Percentiles rank a stretch among this genome's conserved stretches.
These are phyloP conservation scores for Salix brachista DNA, from an alignment of 345 rosid species.

Conservation along the genomic window DNA sequence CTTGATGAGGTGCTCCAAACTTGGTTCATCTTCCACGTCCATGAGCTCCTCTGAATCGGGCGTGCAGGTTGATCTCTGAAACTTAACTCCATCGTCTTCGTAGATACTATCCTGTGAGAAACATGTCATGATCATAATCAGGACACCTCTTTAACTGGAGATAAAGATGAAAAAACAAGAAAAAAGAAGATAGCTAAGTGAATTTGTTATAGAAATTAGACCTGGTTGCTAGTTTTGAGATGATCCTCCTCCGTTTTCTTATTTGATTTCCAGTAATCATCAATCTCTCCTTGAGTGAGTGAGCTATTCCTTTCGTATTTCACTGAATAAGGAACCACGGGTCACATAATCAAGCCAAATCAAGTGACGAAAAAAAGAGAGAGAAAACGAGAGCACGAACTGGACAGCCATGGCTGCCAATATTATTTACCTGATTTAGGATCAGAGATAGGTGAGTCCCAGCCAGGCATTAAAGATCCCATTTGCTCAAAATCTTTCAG, in stretches of 20 bases:
- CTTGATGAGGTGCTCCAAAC: slow-evolving; percentile 29
- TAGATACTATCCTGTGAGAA: slow-evolving; percentile 3
- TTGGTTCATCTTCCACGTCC: slow-evolving; percentile 24
- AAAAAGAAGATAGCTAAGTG: not conserved
- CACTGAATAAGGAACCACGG: slow-evolving; percentile 26
- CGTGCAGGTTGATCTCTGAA: slow-evolving; percentile 30
- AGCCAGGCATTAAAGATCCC: slow-evolving; percentile 98
- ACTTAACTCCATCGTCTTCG: not conserved
- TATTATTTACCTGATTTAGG: slow-evolving; percentile 42
- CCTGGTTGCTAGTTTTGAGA: slow-evolving; percentile 20
- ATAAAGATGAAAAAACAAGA: not conserved
- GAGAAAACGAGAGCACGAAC: not conserved
- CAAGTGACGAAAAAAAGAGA: not conserved
- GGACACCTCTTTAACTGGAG: too few species aligned
- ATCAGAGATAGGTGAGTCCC: slow-evolving; percentile 66
- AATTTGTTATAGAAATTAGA: not conserved
- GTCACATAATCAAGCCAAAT: not conserved
- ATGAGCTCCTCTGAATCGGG: not conserved
- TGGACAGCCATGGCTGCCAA: not conserved
- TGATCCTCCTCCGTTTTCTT: slow-evolving; percentile 63
- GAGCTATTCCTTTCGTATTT: slow-evolving; percentile 54
- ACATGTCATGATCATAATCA: not conserved
- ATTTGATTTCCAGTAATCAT: slow-evolving; percentile 66
- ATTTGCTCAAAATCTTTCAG: slow-evolving; percentile 17
- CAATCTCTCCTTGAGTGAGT: slow-evolving; percentile 65